phyloP scores from a whole-genome alignment of 257 asterid species.

The Przewalskia tangutica region DNA sequence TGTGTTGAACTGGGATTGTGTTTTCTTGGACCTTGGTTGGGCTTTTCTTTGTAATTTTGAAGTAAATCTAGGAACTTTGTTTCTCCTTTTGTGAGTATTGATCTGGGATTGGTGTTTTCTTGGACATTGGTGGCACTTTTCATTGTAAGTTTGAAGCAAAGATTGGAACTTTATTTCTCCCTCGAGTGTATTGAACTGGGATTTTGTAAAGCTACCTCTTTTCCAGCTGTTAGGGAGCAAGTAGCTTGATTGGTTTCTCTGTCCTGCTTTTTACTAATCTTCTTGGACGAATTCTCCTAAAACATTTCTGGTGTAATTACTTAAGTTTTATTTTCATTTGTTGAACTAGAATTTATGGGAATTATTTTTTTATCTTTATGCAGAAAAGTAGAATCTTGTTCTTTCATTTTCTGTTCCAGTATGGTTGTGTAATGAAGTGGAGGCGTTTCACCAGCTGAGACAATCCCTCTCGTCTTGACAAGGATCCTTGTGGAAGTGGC shows the following conservation, averaged over 20 bases:
- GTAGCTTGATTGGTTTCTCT: not conserved
- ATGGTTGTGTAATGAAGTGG: not conserved
- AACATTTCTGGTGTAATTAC: not conserved
- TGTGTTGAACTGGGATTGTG: constrained; percentile 6
- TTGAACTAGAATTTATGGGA: not conserved
- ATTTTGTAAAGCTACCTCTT: constrained; percentile 1
- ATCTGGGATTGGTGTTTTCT: constrained; percentile 15
- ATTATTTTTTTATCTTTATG: not conserved
- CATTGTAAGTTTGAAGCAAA: not conserved
- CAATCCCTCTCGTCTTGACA: not conserved
- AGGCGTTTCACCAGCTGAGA: not conserved
- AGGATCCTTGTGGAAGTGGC: not conserved
- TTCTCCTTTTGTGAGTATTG: not conserved
- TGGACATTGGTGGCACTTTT: not conserved
- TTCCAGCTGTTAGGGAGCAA: not conserved
- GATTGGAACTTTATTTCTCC: not conserved
- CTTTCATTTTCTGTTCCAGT: not conserved
- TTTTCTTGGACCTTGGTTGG: constrained; percentile 10
- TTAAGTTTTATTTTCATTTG: not conserved
- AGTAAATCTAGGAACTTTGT: not conserved
- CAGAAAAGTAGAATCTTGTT: not conserved
- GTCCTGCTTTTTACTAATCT: not conserved
- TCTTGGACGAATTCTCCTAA: not conserved
- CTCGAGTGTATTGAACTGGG: constrained; percentile 6
- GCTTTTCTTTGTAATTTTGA: not conserved